These are phyloP conservation scores for Coniochaeta ligniaria DNA, from an alignment of 2,329 filamentous ascomycete species.

Conservation along the genomic window DNA sequence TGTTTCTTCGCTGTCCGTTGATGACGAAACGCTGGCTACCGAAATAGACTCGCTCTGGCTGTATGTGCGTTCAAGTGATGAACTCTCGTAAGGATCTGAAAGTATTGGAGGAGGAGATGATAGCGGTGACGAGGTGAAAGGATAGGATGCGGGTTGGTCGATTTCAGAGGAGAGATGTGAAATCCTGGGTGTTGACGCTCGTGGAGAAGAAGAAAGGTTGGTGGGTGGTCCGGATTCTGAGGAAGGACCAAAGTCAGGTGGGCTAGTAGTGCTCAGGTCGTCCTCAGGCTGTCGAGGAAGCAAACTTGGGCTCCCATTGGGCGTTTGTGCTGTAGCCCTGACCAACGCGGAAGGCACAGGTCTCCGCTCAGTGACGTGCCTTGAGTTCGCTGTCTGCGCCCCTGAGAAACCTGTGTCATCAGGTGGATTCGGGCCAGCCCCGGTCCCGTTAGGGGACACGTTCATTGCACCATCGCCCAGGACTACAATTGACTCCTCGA, in stretches of 20 bases:
- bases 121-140: conserved; percentile 43
- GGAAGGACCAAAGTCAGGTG: not conserved
- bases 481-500: not conserved
- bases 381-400: not conserved
- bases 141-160: conserved; percentile 4
- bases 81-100: conserved; percentile 41
- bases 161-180: conserved; percentile 10
- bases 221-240: not conserved
- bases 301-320: not conserved
- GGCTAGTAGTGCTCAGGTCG: not conserved
- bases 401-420: not conserved
- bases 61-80: conserved; percentile 17
- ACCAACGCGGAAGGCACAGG: not conserved
- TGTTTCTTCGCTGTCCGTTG: conserved; percentile 27
- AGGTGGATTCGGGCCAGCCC: not conserved
- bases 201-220: conserved; percentile 13
- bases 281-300: not conserved
- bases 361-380: not conserved
- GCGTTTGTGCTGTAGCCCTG: not conserved
- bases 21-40: conserved; percentile 19
- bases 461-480: not conserved
- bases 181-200: conserved; percentile 15
- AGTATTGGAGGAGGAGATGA: conserved; percentile 48
- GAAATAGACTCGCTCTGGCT: conserved; percentile 13
- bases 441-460: not conserved